Conservation (phyloP, 805 yeast species). For the Zygosaccharomyces kombuchaensis region DNA sequence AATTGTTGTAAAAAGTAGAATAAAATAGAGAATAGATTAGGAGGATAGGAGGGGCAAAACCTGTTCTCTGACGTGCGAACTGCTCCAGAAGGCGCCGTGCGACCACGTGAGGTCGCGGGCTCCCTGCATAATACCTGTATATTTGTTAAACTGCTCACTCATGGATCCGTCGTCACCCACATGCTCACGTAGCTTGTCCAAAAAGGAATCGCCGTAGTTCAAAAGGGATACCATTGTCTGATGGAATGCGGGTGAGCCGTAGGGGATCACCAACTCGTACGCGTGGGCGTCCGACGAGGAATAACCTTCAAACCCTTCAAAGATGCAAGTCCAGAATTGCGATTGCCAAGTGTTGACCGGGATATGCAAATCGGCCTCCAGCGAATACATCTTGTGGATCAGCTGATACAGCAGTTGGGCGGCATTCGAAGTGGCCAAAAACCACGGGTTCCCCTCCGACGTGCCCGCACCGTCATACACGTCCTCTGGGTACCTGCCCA, state of each 20-base stretch:
- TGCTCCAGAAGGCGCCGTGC: conserved; percentile 69
- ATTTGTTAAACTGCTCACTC: conserved; percentile 84
- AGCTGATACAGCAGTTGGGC: conserved; percentile 57
- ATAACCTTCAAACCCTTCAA: conserved; percentile 13
- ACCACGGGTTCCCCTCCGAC: conserved; percentile 92
- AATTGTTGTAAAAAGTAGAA: background rate
- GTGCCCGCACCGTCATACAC: conserved; percentile 69
- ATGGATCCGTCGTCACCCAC: conserved; percentile 62
- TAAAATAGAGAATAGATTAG: background rate
- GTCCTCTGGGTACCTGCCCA: conserved; percentile 94
- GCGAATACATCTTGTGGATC: conserved; percentile 41
- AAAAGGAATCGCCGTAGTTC: conserved; percentile 62
- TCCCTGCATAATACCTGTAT: conserved; percentile 82
- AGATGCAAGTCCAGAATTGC: conserved; percentile 28
- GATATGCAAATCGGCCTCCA: conserved; percentile 43
- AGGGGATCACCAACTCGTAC: conserved; percentile 26
- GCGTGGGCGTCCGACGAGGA: conserved; percentile 2
- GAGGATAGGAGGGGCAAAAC: conserved; percentile 6
- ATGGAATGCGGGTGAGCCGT: conserved; percentile 40
- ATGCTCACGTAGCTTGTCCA: conserved; percentile 54
- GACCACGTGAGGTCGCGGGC: conserved; percentile 90
- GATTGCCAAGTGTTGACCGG: conserved; percentile 21
- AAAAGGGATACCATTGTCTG: conserved; percentile 45
- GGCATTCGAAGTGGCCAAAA: conserved; percentile 68
- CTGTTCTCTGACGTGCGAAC: conserved; percentile 55